Conservation (phyloP, 2,329 filamentous ascomycete genomes). For the Sclerotinia spermophila region DNA sequence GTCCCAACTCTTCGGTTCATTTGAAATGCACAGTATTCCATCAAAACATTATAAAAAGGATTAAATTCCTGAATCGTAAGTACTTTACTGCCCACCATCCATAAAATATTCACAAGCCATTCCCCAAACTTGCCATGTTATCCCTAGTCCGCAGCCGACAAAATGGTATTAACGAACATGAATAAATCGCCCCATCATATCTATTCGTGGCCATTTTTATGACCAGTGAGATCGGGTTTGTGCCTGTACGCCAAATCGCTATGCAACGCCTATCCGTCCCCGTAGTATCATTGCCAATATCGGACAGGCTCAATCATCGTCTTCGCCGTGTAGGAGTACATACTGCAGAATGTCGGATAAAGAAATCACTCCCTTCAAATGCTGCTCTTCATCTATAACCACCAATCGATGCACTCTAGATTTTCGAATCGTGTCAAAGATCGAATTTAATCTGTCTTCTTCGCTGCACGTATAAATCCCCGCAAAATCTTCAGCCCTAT, state of each 20-base stretch:
- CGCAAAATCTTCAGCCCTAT: constrained; percentile 83
- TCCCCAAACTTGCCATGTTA: constrained; percentile 16
- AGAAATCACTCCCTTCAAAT: constrained; percentile 83
- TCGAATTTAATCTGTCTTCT: constrained; percentile 87
- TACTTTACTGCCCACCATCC: constrained; percentile 6
- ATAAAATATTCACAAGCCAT: constrained; percentile 14
- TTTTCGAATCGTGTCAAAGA: constrained; percentile 95
- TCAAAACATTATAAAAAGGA: constrained; percentile 4
- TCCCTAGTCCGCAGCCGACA: constrained; percentile 13
- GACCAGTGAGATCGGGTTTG: constrained; percentile 19
- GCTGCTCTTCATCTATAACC: constrained; percentile 85
- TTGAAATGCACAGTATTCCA: neutral
- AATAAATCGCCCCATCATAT: constrained; percentile 11
- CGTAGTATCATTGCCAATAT: constrained; percentile 25
- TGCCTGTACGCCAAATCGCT: constrained; percentile 36
- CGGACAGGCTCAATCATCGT: constrained; percentile 29
- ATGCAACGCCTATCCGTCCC: constrained; percentile 36
- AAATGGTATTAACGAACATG: constrained; percentile 33
- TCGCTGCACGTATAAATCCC: constrained; percentile 96
- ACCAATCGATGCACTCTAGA: constrained; percentile 91
- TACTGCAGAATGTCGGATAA: constrained; percentile 96
- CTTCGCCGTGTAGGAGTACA: constrained; percentile 64
- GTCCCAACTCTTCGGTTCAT: neutral
- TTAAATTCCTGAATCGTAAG: constrained; percentile 4
- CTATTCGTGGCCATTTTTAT: constrained; percentile 9